Evolutionary conservation across 2,329 filamentous ascomycete genomes (phyloP), one percentile per base, ranked within the genome.

Genomic region (Didymosphaeria variabile): DNA sequence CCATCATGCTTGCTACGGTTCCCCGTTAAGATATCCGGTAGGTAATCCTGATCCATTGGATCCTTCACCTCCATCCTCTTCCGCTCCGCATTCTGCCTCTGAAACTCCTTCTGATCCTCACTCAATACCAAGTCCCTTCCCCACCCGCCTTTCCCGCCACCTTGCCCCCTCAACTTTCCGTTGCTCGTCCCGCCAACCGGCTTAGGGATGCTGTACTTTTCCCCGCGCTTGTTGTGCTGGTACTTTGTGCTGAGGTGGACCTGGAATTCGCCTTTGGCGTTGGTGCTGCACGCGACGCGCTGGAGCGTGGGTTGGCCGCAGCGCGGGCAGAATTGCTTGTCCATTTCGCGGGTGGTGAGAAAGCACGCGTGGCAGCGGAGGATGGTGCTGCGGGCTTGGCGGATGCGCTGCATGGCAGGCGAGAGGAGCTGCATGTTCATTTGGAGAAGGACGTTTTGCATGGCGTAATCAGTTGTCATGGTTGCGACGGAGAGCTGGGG

Each of bases 31-130:
- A 99, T 91, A 36, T 88, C 85, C 0, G 95, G 95, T 65, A 98
- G 79, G 76, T 94, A 97, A 79, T 99, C 94, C 74, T 96, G 90
- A 74, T 98, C 94, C 94, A 98, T 96, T 59, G 97, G 80, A 79
- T 97, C 93, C 73, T 88, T 89, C 76, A 91, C 88, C 73, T 89
- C 90, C 56, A 82, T 83, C 70, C 90, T 87, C 70, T 85, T 87
- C 74, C 91, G 87, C 68, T 89, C 85, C 3, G 85, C 85, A 17
- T 86, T 77, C 56, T 89, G 89, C 65, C 86, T 83, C 45, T 86
- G 78, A 78, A 91, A 98, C 82, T 99, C 95, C 82, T 97, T 97
- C 83, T 99, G 95, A 77, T 99, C 95, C 80, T 97, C 94, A 0
- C 93, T 89, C 10, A 99, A 81, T 57, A 99, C 92, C 66, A 99